Conservation (phyloP, 108 stramenopile genomes). For the Asterionellopsis glacialis region DNA sequence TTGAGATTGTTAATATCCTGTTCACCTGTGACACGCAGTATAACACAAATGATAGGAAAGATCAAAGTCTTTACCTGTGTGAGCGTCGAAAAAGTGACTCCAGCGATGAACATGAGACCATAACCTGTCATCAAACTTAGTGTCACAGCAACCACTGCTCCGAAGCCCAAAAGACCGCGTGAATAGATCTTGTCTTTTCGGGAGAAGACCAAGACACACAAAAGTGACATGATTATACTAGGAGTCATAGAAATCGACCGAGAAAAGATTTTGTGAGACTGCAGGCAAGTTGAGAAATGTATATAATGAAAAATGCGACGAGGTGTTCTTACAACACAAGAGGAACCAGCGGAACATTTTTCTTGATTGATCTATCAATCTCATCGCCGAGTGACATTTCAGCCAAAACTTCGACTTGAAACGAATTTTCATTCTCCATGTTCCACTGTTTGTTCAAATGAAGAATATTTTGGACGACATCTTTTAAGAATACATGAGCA, state of each 20-base stretch:
- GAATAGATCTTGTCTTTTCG: slow-evolving; percentile 11
- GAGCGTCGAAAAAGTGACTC: slow-evolving; percentile 14
- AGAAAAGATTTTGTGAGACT: too few relatives aligned
- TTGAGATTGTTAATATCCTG: neutral
- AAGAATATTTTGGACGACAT: neutral
- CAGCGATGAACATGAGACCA: slow-evolving; percentile 15
- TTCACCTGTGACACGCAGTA: neutral
- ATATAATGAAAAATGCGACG: neutral
- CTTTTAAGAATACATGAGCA: slow-evolving; percentile 6
- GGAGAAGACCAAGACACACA: slow-evolving; percentile 11
- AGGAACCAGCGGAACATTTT: slow-evolving; percentile 20
- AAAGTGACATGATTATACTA: slow-evolving; percentile 7
- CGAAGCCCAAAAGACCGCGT: slow-evolving; percentile 10
- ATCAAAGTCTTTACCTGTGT: slow-evolving; percentile 2
- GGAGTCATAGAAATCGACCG: too few relatives aligned
- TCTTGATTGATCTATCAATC: slow-evolving; percentile 3
- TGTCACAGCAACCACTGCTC: slow-evolving; percentile 4
- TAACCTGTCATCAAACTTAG: slow-evolving; percentile 16
- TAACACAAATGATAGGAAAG: neutral
- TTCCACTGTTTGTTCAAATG: neutral
- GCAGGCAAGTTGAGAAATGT: too few relatives aligned
- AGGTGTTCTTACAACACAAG: neutral
- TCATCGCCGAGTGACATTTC: slow-evolving; percentile 8
- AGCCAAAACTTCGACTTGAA: slow-evolving; percentile 9
- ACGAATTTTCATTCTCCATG: neutral